Conservation (phyloP, 2,329 filamentous ascomycete species). For the Neofusicoccum parvum region DNA sequence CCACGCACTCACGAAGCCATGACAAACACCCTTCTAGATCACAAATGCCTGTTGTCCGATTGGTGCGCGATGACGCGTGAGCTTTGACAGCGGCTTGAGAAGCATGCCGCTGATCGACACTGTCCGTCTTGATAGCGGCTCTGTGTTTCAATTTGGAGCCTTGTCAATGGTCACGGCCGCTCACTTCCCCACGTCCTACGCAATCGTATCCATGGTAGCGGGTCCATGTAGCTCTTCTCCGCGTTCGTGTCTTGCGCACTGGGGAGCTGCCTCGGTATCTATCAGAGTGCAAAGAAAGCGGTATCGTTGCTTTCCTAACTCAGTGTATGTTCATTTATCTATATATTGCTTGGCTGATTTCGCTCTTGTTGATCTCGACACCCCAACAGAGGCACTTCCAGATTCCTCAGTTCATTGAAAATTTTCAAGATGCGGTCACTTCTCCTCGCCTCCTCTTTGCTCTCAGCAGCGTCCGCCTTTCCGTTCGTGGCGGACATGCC, state of each 20-base stretch:
- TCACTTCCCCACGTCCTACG: background rate
- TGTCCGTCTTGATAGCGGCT: background rate
- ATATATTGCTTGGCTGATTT: background rate
- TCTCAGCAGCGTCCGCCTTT: constrained; percentile 34
- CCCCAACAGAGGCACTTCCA: too few relatives aligned
- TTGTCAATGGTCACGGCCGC: too few relatives aligned
- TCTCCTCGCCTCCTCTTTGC: constrained; percentile 28
- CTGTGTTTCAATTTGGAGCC: too few relatives aligned
- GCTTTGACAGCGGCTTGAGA: background rate
- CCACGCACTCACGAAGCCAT: background rate
- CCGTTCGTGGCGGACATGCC: constrained; percentile 42
- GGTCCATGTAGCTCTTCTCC: background rate
- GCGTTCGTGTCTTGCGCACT: background rate
- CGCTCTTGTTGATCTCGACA: too few relatives aligned
- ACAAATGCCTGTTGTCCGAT: background rate
- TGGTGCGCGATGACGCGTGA: background rate
- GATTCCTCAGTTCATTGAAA: too few relatives aligned
- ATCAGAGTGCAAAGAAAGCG: background rate
- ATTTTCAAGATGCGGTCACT: constrained; percentile 23
- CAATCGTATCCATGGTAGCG: background rate
- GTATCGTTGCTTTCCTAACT: background rate
- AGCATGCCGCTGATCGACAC: background rate
- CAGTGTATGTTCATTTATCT: background rate
- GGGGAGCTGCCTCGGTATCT: background rate
- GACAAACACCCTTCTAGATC: background rate